Evolutionary conservation across 2,329 filamentous ascomycete genomes (phyloP).

Genomic region (Aspergillus neoniger): DNA sequence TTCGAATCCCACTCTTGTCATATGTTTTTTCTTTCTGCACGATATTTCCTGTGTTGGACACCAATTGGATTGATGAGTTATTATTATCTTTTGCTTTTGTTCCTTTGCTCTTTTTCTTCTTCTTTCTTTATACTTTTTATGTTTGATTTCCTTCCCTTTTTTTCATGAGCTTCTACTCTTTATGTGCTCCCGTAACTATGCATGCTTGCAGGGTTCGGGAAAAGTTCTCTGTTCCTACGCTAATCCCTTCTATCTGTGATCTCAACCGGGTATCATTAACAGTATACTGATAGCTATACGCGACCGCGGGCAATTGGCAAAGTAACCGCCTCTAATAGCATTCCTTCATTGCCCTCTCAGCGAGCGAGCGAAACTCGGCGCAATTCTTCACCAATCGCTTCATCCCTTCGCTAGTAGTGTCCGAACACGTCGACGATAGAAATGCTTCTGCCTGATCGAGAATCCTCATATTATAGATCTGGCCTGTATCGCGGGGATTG

Average conservation of each 20-base stretch:
- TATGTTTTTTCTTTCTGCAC: neutral
- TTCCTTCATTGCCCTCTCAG: conserved; percentile 6
- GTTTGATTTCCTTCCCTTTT: too few relatives aligned
- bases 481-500: conserved; percentile 15
- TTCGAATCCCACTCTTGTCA: conserved; percentile 13
- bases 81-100: too few relatives aligned
- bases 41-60: too few relatives aligned
- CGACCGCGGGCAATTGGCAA: neutral
- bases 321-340: neutral
- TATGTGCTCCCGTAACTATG: too few relatives aligned
- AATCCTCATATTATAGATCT: conserved; percentile 15
- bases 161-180: too few relatives aligned
- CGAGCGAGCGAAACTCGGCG: conserved; percentile 18
- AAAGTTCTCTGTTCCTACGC: too few relatives aligned
- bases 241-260: too few relatives aligned
- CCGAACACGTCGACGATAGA: conserved; percentile 11
- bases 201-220: too few relatives aligned
- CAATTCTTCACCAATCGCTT: conserved; percentile 17
- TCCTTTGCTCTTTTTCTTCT: too few relatives aligned
- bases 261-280: too few relatives aligned
- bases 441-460: conserved; percentile 19
- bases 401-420: conserved; percentile 13
- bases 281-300: neutral
- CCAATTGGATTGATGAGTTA: too few relatives aligned
- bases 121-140: too few relatives aligned